These are phyloP conservation scores for Sugiyamaella mastotermitis DNA, from an alignment of 805 yeast genomes.

Conservation along the genomic window DNA sequence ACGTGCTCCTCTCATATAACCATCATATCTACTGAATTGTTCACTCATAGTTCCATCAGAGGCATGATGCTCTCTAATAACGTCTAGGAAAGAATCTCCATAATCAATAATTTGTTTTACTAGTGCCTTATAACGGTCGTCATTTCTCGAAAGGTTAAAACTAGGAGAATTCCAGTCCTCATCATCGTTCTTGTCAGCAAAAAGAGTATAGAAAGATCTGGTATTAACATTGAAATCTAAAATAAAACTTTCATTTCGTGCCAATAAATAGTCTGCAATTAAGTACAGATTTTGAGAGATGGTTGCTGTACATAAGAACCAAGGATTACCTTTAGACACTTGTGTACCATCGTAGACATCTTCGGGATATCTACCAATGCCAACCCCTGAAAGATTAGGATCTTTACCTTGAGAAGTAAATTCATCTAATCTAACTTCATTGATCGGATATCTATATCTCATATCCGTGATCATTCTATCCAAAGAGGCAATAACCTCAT, in stretches of 20 bases:
- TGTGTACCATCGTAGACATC: constrained; percentile 77
- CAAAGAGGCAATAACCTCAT: constrained; percentile 38
- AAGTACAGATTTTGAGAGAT: constrained; percentile 30
- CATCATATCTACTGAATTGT: constrained; percentile 75
- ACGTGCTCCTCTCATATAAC: constrained; percentile 82
- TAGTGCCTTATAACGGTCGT: constrained; percentile 13
- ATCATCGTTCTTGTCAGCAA: constrained; percentile 19
- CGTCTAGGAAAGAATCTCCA: constrained; percentile 44
- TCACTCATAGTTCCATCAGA: constrained; percentile 73
- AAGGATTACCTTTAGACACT: constrained; percentile 78
- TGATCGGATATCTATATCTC: constrained; percentile 73
- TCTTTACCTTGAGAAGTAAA: constrained; percentile 13
- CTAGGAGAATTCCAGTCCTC: constrained; percentile 5
- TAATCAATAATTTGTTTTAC: constrained; percentile 27
- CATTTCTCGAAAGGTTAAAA: constrained; percentile 8
- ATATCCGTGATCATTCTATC: constrained; percentile 58
- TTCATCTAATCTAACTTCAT: constrained; percentile 28
- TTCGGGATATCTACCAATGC: constrained; percentile 87
- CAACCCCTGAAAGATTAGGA: constrained; percentile 43
- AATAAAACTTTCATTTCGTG: constrained; percentile 13
- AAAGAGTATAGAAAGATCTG: constrained; percentile 15
- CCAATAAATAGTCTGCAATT: constrained; percentile 24
- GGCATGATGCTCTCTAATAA: constrained; percentile 44
- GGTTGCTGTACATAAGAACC: constrained; percentile 58
- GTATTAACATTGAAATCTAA: constrained; percentile 11